A percentile compares a stretch with the other conserved stretches of the same genome.
Conservation (phyloP, 2,329 filamentous ascomycete genomes). For the Claviceps sp. region DNA sequence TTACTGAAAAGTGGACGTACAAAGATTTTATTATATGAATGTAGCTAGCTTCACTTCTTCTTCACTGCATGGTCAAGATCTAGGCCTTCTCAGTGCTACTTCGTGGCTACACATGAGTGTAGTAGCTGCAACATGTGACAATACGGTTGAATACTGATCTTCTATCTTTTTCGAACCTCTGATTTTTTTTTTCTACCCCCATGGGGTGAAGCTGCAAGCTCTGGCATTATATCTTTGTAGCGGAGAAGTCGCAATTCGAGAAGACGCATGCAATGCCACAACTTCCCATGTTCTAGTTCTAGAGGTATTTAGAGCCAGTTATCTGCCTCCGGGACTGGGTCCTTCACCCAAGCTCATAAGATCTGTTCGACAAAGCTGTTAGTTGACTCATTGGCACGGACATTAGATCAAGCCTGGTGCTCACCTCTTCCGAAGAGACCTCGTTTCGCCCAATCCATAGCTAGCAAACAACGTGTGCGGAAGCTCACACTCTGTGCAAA, state of each 20-base stretch:
- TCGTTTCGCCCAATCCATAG: constrained; percentile 98
- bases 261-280: not conserved
- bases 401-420: constrained; percentile 17
- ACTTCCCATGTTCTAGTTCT: not conserved
- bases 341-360: constrained; percentile 35
- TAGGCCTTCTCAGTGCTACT: not conserved
- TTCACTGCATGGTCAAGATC: not conserved
- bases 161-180: not conserved
- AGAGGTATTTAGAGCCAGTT: not conserved
- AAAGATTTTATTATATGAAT: constrained; percentile 59
- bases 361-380: constrained; percentile 20
- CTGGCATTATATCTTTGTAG: too few relatives aligned
- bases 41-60: not conserved
- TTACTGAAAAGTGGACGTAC: constrained; percentile 93
- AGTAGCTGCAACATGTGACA: not conserved
- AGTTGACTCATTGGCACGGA: not conserved
- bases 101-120: not conserved
- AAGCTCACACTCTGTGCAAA: constrained; percentile 96
- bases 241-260: not conserved
- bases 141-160: not conserved
- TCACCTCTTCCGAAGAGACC: constrained; percentile 89
- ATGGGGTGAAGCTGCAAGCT: too few relatives aligned
- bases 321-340: not conserved
- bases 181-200: too few relatives aligned
- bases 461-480: constrained; percentile 72